Evolutionary conservation across 306 rosid genomes (phyloP).

Genomic region (Corylus avellana): DNA sequence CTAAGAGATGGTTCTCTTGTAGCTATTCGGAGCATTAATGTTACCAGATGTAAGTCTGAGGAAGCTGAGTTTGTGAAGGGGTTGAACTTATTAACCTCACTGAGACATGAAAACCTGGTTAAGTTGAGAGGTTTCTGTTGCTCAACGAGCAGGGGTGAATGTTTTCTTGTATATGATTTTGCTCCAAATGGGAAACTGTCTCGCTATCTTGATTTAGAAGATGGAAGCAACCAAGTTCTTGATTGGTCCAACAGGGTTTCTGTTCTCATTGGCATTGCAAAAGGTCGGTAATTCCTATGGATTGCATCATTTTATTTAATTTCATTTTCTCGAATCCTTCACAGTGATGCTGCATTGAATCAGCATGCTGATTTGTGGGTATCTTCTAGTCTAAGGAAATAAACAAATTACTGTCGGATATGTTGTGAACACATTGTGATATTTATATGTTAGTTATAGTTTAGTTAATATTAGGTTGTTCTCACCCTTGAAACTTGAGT

Average conservation of each 20-base stretch:
- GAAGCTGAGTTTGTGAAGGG: slow-evolving; percentile 82
- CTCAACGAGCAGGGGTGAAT: slow-evolving; percentile 87
- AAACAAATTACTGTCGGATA: background rate
- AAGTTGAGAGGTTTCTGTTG: slow-evolving; percentile 90
- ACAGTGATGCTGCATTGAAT: background rate
- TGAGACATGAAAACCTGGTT: slow-evolving; percentile 75
- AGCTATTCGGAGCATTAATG: slow-evolving; percentile 67
- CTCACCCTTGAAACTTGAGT: background rate
- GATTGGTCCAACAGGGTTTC: slow-evolving; percentile 86
- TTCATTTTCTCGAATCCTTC: background rate
- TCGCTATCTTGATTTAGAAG: slow-evolving; percentile 64
- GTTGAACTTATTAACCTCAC: slow-evolving; percentile 58
- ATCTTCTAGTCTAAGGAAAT: background rate
- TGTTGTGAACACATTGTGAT: background rate
- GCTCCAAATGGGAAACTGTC: slow-evolving; percentile 72
- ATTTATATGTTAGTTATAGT: background rate
- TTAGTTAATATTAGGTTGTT: background rate
- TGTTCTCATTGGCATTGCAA: slow-evolving; percentile 78
- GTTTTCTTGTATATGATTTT: slow-evolving; percentile 81
- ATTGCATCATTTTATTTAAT: background rate
- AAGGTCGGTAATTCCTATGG: slow-evolving; percentile 50
- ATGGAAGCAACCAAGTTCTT: slow-evolving; percentile 57
- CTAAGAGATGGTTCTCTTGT: slow-evolving; percentile 87
- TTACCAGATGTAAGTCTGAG: slow-evolving; percentile 81
- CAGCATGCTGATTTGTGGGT: background rate